Evolutionary conservation across 164 flowering plant species (phyloP).

Genomic region (Umbilicus rupestris): DNA sequence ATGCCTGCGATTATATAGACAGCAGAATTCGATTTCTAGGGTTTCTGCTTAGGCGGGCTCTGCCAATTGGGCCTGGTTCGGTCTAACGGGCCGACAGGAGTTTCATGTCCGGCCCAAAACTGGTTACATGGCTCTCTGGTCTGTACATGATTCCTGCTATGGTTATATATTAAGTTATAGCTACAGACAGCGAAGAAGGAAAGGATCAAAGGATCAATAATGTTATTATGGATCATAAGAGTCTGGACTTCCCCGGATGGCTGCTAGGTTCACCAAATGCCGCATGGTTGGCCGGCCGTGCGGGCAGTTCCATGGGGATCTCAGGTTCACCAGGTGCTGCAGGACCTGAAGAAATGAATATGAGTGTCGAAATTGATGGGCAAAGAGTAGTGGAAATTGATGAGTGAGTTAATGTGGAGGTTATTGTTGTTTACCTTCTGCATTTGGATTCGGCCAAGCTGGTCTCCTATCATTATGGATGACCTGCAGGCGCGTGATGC

Average conservation of each 20-base stretch:
- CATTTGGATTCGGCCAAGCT: constrained; percentile 85
- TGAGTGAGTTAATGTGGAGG: no score
- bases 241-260: constrained; percentile 21
- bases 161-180: background rate
- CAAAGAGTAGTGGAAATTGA: background rate
- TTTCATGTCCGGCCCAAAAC: no score
- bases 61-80: no score
- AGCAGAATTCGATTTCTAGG: background rate
- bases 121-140: no score
- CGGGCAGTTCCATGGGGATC: constrained; percentile 98
- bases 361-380: no score
- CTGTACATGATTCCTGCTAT: no score
- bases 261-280: constrained; percentile 69
- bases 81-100: no score
- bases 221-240: constrained; percentile 11
- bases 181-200: background rate
- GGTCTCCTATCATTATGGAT: constrained; percentile 84
- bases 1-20: no score
- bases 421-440: constrained; percentile 43
- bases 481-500: constrained; percentile 98
- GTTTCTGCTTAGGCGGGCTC: background rate
- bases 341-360: constrained; percentile 43
- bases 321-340: constrained; percentile 59
- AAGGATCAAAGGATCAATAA: background rate
- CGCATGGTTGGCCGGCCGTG: constrained; percentile 99